Percentiles rank a stretch among this genome's conserved stretches.
Evolutionary conservation across 2,329 filamentous ascomycete species (phyloP).

Genomic region (Balansia obtecta): DNA sequence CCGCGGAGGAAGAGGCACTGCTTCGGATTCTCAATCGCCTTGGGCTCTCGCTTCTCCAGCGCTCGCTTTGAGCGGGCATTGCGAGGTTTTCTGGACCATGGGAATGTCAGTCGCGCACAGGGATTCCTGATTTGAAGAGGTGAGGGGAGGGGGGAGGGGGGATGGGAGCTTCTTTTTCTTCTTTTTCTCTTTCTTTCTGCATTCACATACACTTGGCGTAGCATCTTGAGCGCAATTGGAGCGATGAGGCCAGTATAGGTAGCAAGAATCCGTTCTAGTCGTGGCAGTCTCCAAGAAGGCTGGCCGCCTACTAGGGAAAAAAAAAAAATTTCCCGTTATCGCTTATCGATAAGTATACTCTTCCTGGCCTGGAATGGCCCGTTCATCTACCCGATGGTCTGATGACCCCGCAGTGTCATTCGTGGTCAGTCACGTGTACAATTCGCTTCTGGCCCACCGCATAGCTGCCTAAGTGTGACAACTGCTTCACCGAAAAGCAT

Average conservation of each 20-base stretch:
- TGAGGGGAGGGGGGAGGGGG: no score
- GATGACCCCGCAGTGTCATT: background rate
- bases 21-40: constrained; percentile 81
- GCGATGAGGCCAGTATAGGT: background rate
- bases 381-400: background rate
- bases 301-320: background rate
- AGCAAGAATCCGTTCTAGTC: background rate
- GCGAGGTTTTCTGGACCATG: constrained; percentile 38
- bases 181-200: no score
- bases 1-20: constrained; percentile 81
- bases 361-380: background rate
- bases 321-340: constrained; percentile 12
- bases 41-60: constrained; percentile 85
- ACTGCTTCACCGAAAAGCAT: background rate
- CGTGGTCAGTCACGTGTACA: constrained; percentile 24
- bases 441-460: background rate
- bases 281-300: background rate
- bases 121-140: background rate
- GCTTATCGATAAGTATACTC: constrained; percentile 21
- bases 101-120: background rate
- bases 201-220: constrained; percentile 34
- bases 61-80: constrained; percentile 87
- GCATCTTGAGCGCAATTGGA: constrained; percentile 23
- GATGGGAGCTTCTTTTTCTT: no score
- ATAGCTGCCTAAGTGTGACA: no score